Evolutionary conservation across 140 eudicot genomes (phyloP).

Genomic region (Senecio squalidus): DNA sequence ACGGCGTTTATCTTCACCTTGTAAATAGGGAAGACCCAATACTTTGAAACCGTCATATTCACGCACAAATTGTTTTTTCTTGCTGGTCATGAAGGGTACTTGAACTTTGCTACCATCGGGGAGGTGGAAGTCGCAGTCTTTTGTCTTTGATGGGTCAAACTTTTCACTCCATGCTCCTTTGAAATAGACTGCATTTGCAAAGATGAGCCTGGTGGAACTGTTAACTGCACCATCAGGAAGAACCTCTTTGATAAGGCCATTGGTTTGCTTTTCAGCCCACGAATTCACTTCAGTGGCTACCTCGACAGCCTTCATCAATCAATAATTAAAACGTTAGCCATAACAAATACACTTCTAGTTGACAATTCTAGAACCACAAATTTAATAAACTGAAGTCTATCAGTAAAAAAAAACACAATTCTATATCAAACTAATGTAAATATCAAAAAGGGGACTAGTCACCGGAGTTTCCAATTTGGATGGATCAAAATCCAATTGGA

Average conservation of each 20-base stretch:
- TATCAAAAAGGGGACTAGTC: no score
- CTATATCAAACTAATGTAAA: constrained; percentile 1
- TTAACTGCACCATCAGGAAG: not conserved
- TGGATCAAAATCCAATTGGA: not conserved
- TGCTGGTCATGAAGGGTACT: constrained; percentile 39
- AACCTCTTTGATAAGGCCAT: constrained; percentile 29
- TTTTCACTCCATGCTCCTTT: constrained; percentile 33
- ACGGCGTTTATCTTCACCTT: constrained; percentile 7
- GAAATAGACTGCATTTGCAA: constrained; percentile 46
- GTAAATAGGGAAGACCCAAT: constrained; percentile 25
- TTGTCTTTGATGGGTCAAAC: constrained; percentile 15
- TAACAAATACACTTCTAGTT: not conserved
- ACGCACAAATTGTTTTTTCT: not conserved
- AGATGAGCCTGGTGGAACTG: constrained; percentile 6
- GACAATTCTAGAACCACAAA: not conserved
- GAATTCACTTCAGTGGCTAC: constrained; percentile 18
- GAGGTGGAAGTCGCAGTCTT: constrained; percentile 27
- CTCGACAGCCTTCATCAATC: constrained; percentile 22
- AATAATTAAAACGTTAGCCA: not conserved
- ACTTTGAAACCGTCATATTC: constrained; percentile 26
- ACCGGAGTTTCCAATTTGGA: not conserved
- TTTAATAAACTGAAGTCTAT: no score
- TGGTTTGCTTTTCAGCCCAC: constrained; percentile 35
- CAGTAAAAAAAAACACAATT: no score
- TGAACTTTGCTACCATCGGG: constrained; percentile 25